Conservation (phyloP, 2,329 filamentous ascomycete genomes). For the Pseudogymnoascus sp. region DNA sequence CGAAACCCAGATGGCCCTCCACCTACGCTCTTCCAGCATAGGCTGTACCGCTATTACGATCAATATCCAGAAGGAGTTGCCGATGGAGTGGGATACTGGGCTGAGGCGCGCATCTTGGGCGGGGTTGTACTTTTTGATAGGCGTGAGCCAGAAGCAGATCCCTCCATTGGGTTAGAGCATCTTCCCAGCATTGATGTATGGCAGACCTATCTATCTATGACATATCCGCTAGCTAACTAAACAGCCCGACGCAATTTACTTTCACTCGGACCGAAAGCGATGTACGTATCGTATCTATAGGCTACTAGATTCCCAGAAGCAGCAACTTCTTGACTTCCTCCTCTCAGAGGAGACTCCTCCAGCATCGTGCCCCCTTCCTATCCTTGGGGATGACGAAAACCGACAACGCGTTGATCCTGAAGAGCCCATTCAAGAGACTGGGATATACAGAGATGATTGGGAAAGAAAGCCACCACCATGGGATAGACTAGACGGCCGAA, state of each 20-base stretch:
- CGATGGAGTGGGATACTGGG: constrained; percentile 27
- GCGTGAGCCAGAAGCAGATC: not conserved
- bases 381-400: constrained; percentile 19
- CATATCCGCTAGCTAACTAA: not conserved
- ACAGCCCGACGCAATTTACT: constrained; percentile 12
- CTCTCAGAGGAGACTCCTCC: not conserved
- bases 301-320: constrained; percentile 18
- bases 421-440: constrained; percentile 20
- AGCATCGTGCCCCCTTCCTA: constrained; percentile 16
- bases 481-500: not conserved
- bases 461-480: constrained; percentile 19
- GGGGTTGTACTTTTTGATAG: constrained; percentile 28
- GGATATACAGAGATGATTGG: constrained; percentile 27
- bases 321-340: constrained; percentile 18
- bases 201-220: not conserved
- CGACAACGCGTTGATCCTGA: constrained; percentile 24
- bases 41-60: constrained; percentile 22
- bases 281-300: constrained; percentile 20
- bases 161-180: not conserved
- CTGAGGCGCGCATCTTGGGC: constrained; percentile 25
- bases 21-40: constrained; percentile 26
- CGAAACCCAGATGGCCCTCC: constrained; percentile 4
- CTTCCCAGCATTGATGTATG: not conserved
- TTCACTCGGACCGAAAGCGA: constrained; percentile 13
- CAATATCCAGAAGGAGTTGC: constrained; percentile 28